phyloP scores from a whole-genome alignment of 371 early-diverging fungal species.

The Mortierella sp. region DNA sequence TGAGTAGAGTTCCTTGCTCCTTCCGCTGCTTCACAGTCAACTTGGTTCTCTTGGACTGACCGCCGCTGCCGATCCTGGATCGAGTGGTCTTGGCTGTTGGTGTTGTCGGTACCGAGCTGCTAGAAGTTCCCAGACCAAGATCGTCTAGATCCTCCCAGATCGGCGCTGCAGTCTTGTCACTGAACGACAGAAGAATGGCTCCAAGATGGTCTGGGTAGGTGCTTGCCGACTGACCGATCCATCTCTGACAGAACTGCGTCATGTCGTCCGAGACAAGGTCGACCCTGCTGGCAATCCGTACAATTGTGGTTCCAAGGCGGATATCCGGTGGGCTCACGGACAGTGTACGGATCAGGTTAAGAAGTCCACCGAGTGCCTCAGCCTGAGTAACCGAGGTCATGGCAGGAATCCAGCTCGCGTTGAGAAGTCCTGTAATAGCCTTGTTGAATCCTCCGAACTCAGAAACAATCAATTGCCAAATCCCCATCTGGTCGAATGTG shows the following conservation, averaged over 20 bases:
- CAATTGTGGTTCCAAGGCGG: conserved; percentile 33
- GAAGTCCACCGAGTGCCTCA: conserved; percentile 41
- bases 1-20: conserved; percentile 40
- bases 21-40: conserved; percentile 43
- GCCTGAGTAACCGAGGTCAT: conserved; percentile 19
- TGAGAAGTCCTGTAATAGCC: conserved; percentile 25
- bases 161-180: conserved; percentile 37
- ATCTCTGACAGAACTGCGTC: conserved; percentile 34
- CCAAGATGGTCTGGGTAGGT: conserved; percentile 40
- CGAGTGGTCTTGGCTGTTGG: conserved; percentile 18
- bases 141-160: conserved; percentile 17
- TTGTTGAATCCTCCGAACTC: conserved; percentile 44
- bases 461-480: conserved; percentile 49
- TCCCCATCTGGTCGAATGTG: conserved; percentile 43
- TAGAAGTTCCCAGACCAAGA: conserved; percentile 16
- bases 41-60: conserved; percentile 22
- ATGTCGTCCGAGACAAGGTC: conserved; percentile 40
- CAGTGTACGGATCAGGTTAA: conserved; percentile 45
- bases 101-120: conserved; percentile 17
- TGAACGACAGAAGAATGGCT: conserved; percentile 34
- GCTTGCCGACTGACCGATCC: conserved; percentile 30
- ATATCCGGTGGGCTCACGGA: conserved; percentile 27
- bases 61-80: conserved; percentile 8
- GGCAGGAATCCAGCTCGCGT: conserved; percentile 38
- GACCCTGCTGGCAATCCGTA: conserved; percentile 28